Percentiles rank a stretch among this genome's conserved stretches.
Conservation (phyloP, 139 green algal species). For the Closterium sp. region DNA sequence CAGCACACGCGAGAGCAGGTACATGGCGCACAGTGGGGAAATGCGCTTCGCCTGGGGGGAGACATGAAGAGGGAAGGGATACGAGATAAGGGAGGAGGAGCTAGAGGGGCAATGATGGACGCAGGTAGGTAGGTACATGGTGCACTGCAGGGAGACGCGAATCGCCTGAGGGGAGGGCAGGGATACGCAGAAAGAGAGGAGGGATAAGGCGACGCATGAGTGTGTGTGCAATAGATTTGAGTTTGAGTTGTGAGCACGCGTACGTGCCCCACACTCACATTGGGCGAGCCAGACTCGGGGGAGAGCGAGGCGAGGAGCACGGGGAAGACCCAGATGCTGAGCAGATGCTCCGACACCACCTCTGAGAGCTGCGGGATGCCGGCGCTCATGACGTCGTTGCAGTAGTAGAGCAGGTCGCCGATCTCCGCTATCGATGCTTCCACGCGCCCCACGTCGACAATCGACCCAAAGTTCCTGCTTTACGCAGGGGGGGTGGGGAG, state of each 20-base stretch:
- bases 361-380: slow-evolving; percentile 26
- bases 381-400: slow-evolving; percentile 78
- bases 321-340: slow-evolving; percentile 26
- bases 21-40: slow-evolving; percentile 51
- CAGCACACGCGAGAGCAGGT: slow-evolving; percentile 53
- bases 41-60: slow-evolving; percentile 17
- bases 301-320: slow-evolving; percentile 41
- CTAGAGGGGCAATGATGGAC: too few species aligned
- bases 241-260: too few species aligned
- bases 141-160: slow-evolving; percentile 28
- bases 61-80: too few species aligned
- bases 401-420: slow-evolving; percentile 91
- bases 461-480: slow-evolving; percentile 8
- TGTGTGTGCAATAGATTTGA: too few species aligned
- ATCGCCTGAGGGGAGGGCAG: background rate
- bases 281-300: background rate
- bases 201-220: background rate
- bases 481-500: background rate
- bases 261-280: slow-evolving; percentile 10
- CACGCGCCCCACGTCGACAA: slow-evolving; percentile 46
- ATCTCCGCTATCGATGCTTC: slow-evolving; percentile 84
- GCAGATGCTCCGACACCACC: slow-evolving; percentile 43
- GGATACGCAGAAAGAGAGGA: too few species aligned
- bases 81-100: too few species aligned
- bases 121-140: slow-evolving; percentile 60